Evolutionary conservation across 2,329 filamentous ascomycete genomes (phyloP).

Genomic region (Tricladium varicosporioides): DNA sequence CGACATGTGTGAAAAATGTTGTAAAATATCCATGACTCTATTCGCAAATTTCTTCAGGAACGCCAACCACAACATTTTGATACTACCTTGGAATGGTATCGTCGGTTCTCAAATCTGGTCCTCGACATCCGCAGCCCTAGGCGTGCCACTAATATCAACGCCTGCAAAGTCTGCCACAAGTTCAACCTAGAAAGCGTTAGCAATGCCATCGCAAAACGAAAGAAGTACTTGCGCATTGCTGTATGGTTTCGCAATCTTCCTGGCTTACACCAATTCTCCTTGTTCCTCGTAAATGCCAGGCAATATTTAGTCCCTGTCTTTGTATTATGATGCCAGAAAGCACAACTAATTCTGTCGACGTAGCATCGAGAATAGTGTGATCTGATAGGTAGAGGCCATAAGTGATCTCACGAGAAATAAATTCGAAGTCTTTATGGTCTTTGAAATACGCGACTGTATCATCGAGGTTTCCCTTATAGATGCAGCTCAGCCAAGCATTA

Average conservation of each 20-base stretch:
- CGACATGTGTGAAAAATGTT: too few species aligned
- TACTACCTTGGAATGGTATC: neutral
- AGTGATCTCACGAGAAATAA: constrained; percentile 53
- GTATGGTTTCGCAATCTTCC: constrained; percentile 40
- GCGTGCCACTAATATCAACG: neutral
- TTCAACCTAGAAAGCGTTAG: constrained; percentile 1
- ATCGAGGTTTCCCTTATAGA: constrained; percentile 37
- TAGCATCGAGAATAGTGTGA: constrained; percentile 49
- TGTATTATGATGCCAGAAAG: constrained; percentile 57
- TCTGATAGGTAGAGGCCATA: constrained; percentile 59
- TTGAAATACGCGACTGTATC: constrained; percentile 39
- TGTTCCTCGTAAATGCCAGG: constrained; percentile 53
- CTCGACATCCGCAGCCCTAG: neutral
- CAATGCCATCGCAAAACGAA: neutral
- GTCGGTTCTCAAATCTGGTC: neutral
- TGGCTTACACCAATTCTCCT: constrained; percentile 44
- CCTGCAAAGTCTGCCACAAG: neutral
- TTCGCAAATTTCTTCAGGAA: too few species aligned
- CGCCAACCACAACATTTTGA: too few species aligned
- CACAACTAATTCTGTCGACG: constrained; percentile 55
- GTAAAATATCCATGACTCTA: too few species aligned
- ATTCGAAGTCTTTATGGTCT: constrained; percentile 48
- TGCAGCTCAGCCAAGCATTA: constrained; percentile 52
- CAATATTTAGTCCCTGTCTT: constrained; percentile 50
- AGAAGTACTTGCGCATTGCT: constrained; percentile 31